These are phyloP conservation scores for Dothideomycetes sp. DNA, from an alignment of 2,329 filamentous ascomycete species.

Conservation along the genomic window DNA sequence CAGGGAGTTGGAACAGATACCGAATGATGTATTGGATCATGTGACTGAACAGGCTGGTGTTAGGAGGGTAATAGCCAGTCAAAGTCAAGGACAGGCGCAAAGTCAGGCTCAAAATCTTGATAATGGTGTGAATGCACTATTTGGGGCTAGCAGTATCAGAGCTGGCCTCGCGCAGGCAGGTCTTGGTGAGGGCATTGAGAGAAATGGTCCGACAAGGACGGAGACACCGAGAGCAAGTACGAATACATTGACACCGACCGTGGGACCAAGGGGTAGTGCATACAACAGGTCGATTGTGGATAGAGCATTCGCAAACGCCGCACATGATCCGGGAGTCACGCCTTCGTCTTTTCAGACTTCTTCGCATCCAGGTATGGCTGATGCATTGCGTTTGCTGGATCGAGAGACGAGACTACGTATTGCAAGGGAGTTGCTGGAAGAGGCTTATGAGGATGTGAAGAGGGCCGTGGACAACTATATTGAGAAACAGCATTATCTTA, in stretches of 20 bases:
- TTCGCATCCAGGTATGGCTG: not conserved
- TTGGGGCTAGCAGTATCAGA: too few species aligned
- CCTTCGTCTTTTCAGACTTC: not conserved
- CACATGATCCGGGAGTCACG: not conserved
- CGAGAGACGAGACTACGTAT: conserved; percentile 7
- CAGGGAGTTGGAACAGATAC: conserved; percentile 5
- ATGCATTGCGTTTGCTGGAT: conserved; percentile 4
- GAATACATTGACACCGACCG: not conserved
- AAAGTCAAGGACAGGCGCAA: too few species aligned
- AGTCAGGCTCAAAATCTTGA: too few species aligned
- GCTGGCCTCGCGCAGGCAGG: too few species aligned
- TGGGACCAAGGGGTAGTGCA: not conserved
- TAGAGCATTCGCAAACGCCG: conserved; percentile 1
- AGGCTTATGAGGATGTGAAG: conserved; percentile 9
- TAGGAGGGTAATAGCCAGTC: too few species aligned
- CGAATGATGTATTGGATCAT: not conserved
- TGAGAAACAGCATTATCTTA: conserved; percentile 7
- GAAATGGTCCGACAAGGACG: too few species aligned
- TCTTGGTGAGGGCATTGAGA: too few species aligned
- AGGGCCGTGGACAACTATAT: conserved; percentile 11
- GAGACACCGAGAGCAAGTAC: too few species aligned
- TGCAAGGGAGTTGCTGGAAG: conserved; percentile 5
- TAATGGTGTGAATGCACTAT: too few species aligned
- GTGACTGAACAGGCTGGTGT: conserved; percentile 1
- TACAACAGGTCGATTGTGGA: conserved; percentile 2